Conservation (phyloP, 129 eudicot genomes). For the Tagetes patula region DNA sequence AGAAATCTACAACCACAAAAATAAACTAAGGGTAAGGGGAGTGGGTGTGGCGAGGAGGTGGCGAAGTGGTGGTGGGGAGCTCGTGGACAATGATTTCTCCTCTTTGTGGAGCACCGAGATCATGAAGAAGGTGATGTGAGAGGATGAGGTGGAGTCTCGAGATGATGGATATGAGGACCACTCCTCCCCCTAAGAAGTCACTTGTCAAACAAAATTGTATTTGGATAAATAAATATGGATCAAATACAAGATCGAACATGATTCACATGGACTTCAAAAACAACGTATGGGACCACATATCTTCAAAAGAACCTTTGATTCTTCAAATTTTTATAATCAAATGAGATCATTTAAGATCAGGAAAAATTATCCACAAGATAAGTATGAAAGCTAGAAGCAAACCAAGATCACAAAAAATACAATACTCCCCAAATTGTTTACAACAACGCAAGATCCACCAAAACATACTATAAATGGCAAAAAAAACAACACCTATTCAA, state of each 20-base stretch:
- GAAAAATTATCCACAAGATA: background rate
- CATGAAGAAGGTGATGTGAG: no score
- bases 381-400: conserved; percentile 8
- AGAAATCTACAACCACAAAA: background rate
- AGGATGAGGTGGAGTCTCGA: no score
- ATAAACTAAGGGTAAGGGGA: no score
- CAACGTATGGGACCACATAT: conserved; percentile 11
- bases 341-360: background rate
- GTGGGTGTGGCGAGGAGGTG: no score
- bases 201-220: conserved; percentile 1
- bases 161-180: no score
- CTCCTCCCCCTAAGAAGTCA: background rate
- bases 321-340: background rate
- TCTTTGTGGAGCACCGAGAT: no score
- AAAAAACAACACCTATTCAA: background rate
- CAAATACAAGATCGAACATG: background rate
- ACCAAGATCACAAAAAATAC: background rate
- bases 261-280: conserved; percentile 21
- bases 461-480: background rate
- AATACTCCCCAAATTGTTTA: conserved; percentile 3
- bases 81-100: no score
- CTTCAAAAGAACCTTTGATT: conserved; percentile 5
- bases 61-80: no score
- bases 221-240: background rate
- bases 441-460: background rate